Evolutionary conservation across 1,139 yeast genomes (phyloP), one percentile per base, ranked within the genome.

Genomic region (Sugiyamaella japonica): DNA sequence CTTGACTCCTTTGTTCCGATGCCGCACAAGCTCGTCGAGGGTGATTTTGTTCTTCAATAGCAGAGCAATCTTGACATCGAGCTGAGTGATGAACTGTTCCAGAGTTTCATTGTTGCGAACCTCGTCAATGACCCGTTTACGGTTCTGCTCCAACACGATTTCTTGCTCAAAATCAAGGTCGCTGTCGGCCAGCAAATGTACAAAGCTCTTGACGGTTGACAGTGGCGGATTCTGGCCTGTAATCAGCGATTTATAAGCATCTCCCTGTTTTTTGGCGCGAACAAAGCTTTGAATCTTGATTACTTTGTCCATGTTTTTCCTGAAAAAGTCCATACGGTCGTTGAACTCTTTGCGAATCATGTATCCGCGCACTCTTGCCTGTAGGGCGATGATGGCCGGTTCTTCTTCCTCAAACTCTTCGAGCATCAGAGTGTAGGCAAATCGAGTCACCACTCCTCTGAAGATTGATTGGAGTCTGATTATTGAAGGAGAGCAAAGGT

Each of bases 41-140:
- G 93, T 80, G 58, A 89, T 85, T 63, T 86, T 88, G 69, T 89
- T 88, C 66, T 85, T 88, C 59, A 86, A 88, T 50, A 89, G 74
- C 50, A 89, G 70, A 1, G 89, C 89, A 63, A 89, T 84, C 65
- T 89, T 90, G 62, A 87, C 80, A 65, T 91, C 97, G 62, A 91
- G 77, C 61, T 87, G 86, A 60, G 86, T 90, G 58, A 91, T 82
- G 58, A 84, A 86, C 49, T 79, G 80, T 66, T 89, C 95, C 63
- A 88, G 75, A 40, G 77, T 79, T 62, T 85, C 91, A 63, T 88
- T 87, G 29, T 76, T 74, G 50, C 79, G 79, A 7, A 89, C 84
- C 56, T 79, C 83, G 48, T 79, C 84, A 48, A 82, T 77, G 40
- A 89, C 86, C 37, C 78, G 75, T 59, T 88, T 91, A 61, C 89